These are phyloP conservation scores for Barnettozyma hawaiiensis DNA, from an alignment of 1,139 yeast genomes.

Conservation along the genomic window DNA sequence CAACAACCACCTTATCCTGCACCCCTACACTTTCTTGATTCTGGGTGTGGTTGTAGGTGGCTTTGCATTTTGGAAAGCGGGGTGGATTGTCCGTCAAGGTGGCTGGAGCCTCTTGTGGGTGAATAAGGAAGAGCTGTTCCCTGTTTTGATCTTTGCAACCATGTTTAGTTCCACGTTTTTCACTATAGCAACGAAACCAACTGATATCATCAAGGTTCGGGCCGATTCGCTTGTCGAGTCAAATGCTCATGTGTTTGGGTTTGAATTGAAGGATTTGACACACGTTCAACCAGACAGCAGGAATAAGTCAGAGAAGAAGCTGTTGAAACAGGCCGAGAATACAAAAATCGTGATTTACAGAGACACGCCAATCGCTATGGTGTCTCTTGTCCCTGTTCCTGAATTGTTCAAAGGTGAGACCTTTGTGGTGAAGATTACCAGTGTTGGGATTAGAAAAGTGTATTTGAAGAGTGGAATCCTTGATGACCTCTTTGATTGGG, in stretches of 20 bases:
- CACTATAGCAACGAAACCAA: constrained; percentile 29
- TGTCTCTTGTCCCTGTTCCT: constrained; percentile 35
- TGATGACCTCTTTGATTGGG: constrained; percentile 56
- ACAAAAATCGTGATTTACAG: constrained; percentile 55
- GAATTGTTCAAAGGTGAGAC: constrained; percentile 31
- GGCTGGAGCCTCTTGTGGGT: constrained; percentile 31
- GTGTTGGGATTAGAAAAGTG: constrained; percentile 60
- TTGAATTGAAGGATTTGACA: constrained; percentile 46
- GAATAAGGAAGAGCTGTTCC: constrained; percentile 32
- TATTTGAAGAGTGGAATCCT: constrained; percentile 58
- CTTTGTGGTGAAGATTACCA: constrained; percentile 46
- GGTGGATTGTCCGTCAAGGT: constrained; percentile 27
- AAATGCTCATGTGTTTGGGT: constrained; percentile 45
- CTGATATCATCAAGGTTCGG: constrained; percentile 37
- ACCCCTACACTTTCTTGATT: constrained; percentile 34
- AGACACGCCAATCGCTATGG: constrained; percentile 61
- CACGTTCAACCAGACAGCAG: constrained; percentile 26
- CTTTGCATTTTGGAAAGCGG: constrained; percentile 30
- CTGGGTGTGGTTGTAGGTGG: constrained; percentile 25
- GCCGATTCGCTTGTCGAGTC: constrained; percentile 44
- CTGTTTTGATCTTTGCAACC: constrained; percentile 23
- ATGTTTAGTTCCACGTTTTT: constrained; percentile 26
- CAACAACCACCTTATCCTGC: constrained; percentile 44
- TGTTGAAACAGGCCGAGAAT: constrained; percentile 37
- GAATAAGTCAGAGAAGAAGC: constrained; percentile 25